Conservation (phyloP, 2,329 filamentous ascomycete genomes). For the Pseudogymnoascus sp. region DNA sequence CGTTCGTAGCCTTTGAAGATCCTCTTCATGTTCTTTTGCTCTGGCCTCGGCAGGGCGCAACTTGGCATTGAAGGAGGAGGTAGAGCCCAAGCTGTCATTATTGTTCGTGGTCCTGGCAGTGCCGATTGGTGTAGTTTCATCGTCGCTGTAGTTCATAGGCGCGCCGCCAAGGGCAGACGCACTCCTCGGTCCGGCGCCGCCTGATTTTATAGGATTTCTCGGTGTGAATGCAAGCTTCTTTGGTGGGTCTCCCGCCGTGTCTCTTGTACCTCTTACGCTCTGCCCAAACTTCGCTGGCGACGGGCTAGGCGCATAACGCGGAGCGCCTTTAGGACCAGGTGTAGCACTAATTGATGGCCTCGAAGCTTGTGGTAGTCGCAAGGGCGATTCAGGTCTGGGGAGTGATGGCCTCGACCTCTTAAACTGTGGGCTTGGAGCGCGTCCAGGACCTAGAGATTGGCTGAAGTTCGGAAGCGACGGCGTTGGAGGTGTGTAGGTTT, state of each 20-base stretch:
- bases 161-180: conserved; percentile 47
- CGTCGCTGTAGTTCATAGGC: conserved; percentile 46
- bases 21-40: conserved; percentile 50
- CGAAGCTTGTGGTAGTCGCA: conserved; percentile 56
- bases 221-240: conserved; percentile 39
- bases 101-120: conserved; percentile 42
- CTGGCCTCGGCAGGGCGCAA: conserved; percentile 35
- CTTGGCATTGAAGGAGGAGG: conserved; percentile 46
- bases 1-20: conserved; percentile 62
- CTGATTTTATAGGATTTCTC: conserved; percentile 41
- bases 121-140: conserved; percentile 42
- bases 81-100: conserved; percentile 46
- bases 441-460: conserved; percentile 70
- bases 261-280: conserved; percentile 48
- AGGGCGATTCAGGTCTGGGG: conserved; percentile 80
- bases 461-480: conserved; percentile 71
- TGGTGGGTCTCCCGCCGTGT: conserved; percentile 48
- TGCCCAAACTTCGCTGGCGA: conserved; percentile 54
- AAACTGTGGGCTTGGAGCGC: conserved; percentile 59
- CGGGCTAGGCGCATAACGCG: conserved; percentile 53
- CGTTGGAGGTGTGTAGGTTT: conserved; percentile 55
- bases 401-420: conserved; percentile 69
- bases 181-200: conserved; percentile 45
- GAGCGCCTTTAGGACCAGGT: conserved; percentile 40
- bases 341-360: conserved; percentile 49